These are phyloP conservation scores for Naematelia encephala DNA, from an alignment of 768 basidiomycete species.

Conservation along the genomic window DNA sequence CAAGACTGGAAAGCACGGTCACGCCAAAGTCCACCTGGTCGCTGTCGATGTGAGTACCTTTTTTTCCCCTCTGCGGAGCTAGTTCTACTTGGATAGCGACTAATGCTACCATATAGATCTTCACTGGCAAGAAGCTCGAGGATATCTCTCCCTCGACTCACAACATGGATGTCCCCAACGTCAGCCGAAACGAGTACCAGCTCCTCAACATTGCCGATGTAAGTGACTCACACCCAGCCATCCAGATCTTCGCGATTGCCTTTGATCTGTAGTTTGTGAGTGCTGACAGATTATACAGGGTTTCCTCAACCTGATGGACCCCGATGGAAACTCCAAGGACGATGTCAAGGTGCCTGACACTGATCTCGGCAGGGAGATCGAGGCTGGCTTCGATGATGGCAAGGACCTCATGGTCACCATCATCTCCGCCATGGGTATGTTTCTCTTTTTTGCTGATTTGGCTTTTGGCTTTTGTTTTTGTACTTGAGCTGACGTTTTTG, in stretches of 20 bases:
- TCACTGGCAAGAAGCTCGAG: constrained; percentile 95
- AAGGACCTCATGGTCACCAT: constrained; percentile 73
- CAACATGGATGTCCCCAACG: constrained; percentile 99
- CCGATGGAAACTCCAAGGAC: constrained; percentile 77
- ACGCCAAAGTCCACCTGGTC: constrained; percentile 98
- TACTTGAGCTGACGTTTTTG: no score
- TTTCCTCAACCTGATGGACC: constrained; percentile 88
- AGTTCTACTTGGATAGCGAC: background rate
- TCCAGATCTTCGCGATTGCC: background rate
- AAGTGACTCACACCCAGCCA: constrained; percentile 15
- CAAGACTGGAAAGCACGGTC: constrained; percentile 95
- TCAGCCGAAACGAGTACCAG: constrained; percentile 81
- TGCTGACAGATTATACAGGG: constrained; percentile 53
- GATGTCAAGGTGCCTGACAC: constrained; percentile 91
- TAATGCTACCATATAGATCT: constrained; percentile 69
- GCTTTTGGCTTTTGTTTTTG: background rate
- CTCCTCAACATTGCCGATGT: constrained; percentile 87
- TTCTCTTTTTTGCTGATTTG: background rate
- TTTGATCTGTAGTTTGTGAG: background rate
- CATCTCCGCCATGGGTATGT: constrained; percentile 66
- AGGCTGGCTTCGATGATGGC: constrained; percentile 69
- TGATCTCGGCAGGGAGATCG: constrained; percentile 71
- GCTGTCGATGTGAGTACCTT: constrained; percentile 79
- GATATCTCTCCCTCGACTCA: constrained; percentile 65
- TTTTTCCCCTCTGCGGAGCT: constrained; percentile 5